These are phyloP conservation scores for Rhipidocladum racemiflorum DNA, from an alignment of 176 grass and related monocot species.

Conservation along the genomic window DNA sequence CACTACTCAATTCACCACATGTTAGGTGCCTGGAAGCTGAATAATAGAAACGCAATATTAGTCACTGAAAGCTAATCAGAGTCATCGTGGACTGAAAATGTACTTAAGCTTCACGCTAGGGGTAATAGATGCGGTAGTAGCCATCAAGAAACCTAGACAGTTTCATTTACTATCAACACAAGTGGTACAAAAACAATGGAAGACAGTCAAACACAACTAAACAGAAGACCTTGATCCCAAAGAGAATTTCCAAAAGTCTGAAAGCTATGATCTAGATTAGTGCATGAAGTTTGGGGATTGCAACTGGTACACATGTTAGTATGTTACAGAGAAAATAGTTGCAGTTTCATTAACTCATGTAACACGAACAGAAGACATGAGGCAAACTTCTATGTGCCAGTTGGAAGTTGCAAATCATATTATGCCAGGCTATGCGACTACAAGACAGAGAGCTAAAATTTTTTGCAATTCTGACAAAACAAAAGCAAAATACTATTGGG, in stretches of 20 bases:
- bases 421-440: background rate
- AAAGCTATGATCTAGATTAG: background rate
- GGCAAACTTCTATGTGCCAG: background rate
- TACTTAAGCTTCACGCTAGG: background rate
- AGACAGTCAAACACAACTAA: background rate
- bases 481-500: constrained; percentile 10
- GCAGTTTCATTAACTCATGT: background rate
- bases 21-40: background rate
- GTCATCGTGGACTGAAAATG: background rate
- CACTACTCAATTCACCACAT: background rate
- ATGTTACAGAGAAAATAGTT: background rate
- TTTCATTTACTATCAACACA: background rate
- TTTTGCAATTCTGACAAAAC: background rate
- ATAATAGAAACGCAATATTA: background rate
- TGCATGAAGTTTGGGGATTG: background rate
- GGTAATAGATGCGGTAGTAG: background rate
- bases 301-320: background rate
- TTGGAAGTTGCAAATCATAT: background rate
- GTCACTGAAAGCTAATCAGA: background rate
- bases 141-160: background rate
- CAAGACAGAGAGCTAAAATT: background rate
- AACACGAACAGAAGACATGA: background rate
- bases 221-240: too few relatives aligned
- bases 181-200: background rate
- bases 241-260: background rate